A percentile compares a stretch with the other conserved stretches of the same genome.
These are phyloP conservation scores for Ophiostoma tasmaniense DNA, from an alignment of 2,329 filamentous ascomycete species.

Conservation along the genomic window DNA sequence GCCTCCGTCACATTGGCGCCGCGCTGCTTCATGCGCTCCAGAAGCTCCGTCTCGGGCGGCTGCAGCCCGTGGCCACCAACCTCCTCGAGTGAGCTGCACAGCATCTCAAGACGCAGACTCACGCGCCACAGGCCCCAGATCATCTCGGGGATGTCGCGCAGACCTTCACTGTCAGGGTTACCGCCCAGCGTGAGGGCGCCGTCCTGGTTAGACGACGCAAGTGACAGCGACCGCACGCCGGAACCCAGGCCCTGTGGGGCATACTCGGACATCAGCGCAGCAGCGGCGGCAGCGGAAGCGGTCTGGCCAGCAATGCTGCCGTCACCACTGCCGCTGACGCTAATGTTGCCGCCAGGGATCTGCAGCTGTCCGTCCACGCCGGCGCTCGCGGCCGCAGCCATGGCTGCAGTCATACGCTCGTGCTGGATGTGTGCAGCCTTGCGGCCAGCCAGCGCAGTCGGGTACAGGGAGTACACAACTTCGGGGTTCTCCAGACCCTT, in stretches of 20 bases:
- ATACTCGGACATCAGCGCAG: background rate
- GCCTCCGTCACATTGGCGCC: slow-evolving; percentile 83
- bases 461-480: slow-evolving; percentile 90
- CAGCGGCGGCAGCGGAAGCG: background rate
- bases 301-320: background rate
- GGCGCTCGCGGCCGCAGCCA: slow-evolving; percentile 22
- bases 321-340: background rate
- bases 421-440: slow-evolving; percentile 57
- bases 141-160: slow-evolving; percentile 45
- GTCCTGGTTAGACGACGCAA: slow-evolving; percentile 3
- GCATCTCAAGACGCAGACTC: slow-evolving; percentile 80
- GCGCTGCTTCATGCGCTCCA: slow-evolving; percentile 58
- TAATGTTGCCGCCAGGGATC: background rate
- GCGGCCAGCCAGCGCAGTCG: slow-evolving; percentile 75
- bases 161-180: slow-evolving; percentile 9
- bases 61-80: slow-evolving; percentile 55
- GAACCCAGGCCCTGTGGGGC: background rate
- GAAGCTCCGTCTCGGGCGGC: slow-evolving; percentile 71
- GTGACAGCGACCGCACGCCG: background rate
- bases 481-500: slow-evolving; percentile 98
- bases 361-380: slow-evolving; percentile 1
- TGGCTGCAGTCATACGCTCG: slow-evolving; percentile 28
- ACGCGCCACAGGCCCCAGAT: slow-evolving; percentile 88
- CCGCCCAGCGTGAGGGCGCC: slow-evolving; percentile 9
- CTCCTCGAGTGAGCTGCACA: slow-evolving; percentile 81